These are phyloP conservation scores for Salix brachista DNA, from an alignment of 345 rosid genomes.

Conservation along the genomic window DNA sequence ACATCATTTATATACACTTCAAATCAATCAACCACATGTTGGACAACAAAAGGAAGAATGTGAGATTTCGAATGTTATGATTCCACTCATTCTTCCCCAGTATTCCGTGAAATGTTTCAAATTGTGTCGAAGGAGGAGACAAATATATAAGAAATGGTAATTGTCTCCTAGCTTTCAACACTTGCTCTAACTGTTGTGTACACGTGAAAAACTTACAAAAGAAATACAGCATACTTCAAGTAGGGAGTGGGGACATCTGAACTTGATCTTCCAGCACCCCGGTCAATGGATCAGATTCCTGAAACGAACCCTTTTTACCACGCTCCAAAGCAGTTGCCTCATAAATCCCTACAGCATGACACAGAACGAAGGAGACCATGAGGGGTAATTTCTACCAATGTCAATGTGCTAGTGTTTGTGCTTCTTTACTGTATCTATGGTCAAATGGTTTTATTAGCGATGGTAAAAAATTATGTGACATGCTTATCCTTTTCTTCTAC, in stretches of 20 bases:
- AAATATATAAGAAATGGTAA: neutral
- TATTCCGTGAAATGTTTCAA: neutral
- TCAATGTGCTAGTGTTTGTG: neutral
- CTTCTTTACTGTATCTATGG: neutral
- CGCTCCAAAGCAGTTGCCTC: conserved; percentile 80
- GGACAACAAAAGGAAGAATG: neutral
- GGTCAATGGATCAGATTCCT: conserved; percentile 44
- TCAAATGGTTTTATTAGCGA: neutral
- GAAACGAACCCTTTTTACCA: conserved; percentile 48
- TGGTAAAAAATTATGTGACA: neutral
- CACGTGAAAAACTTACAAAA: neutral
- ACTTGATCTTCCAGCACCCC: conserved; percentile 52
- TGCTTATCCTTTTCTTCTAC: neutral
- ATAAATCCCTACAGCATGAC: conserved; percentile 48
- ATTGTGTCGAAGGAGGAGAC: neutral
- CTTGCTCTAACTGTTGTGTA: neutral
- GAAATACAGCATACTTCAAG: conserved; percentile 24
- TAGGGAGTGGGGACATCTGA: conserved; percentile 52
- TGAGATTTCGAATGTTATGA: neutral
- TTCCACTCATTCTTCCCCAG: neutral
- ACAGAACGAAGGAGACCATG: neutral
- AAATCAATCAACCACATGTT: neutral
- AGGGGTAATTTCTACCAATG: neutral
- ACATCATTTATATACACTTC: neutral
- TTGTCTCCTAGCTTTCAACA: neutral